Evolutionary conservation across 2,329 filamentous ascomycete species (phyloP).

Genomic region (Pseudocercospora macadamiae): DNA sequence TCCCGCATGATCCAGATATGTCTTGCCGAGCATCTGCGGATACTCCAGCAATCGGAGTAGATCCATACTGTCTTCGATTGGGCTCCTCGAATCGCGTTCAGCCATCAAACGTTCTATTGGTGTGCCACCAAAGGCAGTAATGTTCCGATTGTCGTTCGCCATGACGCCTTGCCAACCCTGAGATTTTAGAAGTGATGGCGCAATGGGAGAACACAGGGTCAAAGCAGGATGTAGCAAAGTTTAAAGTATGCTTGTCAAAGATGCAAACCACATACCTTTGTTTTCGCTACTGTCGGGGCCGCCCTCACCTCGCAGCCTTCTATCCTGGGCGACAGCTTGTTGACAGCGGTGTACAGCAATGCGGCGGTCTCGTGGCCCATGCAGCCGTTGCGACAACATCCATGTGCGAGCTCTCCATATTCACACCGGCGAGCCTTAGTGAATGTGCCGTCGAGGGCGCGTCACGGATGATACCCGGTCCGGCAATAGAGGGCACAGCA

Average conservation of each 20-base stretch:
- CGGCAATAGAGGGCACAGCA: conserved; percentile 6
- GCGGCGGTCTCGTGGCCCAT: conserved; percentile 6
- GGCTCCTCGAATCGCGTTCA: conserved; percentile 18
- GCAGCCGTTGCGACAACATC: conserved; percentile 20
- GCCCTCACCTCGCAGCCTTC: background rate
- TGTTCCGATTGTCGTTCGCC: conserved; percentile 3
- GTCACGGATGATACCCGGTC: conserved; percentile 14
- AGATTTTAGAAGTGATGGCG: background rate
- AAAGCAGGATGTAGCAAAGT: background rate
- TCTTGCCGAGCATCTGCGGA: conserved; percentile 40
- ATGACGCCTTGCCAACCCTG: conserved; percentile 4
- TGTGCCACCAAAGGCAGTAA: conserved; percentile 10
- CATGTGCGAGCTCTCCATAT: conserved; percentile 12
- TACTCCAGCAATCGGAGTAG: conserved; percentile 51
- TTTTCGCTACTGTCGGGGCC: background rate
- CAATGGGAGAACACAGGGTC: conserved; percentile 7
- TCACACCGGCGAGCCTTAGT: conserved; percentile 10
- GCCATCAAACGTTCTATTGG: conserved; percentile 11
- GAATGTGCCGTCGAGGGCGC: conserved; percentile 14
- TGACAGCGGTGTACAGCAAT: conserved; percentile 1
- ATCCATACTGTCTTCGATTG: conserved; percentile 46
- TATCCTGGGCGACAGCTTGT: background rate
- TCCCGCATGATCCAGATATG: conserved; percentile 88
- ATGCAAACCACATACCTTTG: conserved; percentile 3
- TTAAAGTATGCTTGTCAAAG: background rate